phyloP scores from a whole-genome alignment of 1,284 basidiomycete genomes.

The Mrakiaceae sp. region DNA sequence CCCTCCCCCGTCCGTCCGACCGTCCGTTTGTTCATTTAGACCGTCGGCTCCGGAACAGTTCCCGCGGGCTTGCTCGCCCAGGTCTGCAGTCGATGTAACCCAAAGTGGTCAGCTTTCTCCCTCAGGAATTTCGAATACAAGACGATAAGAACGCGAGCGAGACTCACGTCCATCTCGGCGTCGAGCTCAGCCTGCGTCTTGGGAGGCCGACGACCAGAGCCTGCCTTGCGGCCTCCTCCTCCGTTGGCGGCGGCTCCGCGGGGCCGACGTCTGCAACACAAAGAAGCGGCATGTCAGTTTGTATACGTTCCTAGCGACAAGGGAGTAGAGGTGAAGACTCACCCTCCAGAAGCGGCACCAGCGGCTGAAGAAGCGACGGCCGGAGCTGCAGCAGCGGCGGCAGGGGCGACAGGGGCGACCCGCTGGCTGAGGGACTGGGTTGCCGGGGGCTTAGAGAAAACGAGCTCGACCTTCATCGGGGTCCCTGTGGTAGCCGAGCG shows the following conservation, averaged over 20 bases:
- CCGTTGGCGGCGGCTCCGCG: neutral
- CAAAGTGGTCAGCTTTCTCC: too few species aligned
- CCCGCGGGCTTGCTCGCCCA: too few species aligned
- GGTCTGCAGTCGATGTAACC: too few species aligned
- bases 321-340: slow-evolving; percentile 39
- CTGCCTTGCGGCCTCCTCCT: slow-evolving; percentile 32
- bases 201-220: slow-evolving; percentile 35
- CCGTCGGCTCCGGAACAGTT: too few species aligned
- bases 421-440: slow-evolving; percentile 53
- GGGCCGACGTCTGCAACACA: neutral
- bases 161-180: slow-evolving; percentile 61
- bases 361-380: slow-evolving; percentile 25
- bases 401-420: slow-evolving; percentile 34
- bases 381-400: slow-evolving; percentile 48
- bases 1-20: too few species aligned
- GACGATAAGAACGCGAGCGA: neutral
- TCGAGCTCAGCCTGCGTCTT: slow-evolving; percentile 46
- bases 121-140: too few species aligned
- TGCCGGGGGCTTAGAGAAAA: slow-evolving; percentile 62
- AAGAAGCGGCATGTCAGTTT: neutral
- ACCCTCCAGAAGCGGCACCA: slow-evolving; percentile 29
- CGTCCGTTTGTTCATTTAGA: too few species aligned
- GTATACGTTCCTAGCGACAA: neutral
- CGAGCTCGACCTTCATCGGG: slow-evolving; percentile 96
- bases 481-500: slow-evolving; percentile 51